Evolutionary conservation across 306 rosid genomes (phyloP).

Genomic region (Quillaja saponaria): DNA sequence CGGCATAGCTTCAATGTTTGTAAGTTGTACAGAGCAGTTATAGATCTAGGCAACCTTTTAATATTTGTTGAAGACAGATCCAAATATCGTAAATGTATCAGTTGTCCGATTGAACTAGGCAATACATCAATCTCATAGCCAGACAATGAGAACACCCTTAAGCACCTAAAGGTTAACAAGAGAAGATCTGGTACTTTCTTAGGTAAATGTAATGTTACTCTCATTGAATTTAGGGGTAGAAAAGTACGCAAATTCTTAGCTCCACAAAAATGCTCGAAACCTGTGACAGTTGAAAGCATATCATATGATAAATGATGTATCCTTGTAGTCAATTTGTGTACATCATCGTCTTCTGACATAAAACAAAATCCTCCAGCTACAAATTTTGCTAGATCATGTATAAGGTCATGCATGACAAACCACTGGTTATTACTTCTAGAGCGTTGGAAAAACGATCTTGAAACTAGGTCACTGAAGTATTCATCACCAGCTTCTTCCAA

Average conservation of each 20-base stretch:
- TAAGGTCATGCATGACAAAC: conserved; percentile 45
- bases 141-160: conserved; percentile 35
- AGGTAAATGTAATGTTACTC: conserved; percentile 15
- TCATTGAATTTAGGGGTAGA: conserved; percentile 19
- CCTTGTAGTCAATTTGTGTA: conserved; percentile 41
- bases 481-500: conserved; percentile 45
- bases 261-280: too few species aligned
- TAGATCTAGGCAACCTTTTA: conserved; percentile 29
- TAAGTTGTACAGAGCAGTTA: conserved; percentile 37
- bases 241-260: conserved; percentile 36
- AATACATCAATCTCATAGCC: background rate
- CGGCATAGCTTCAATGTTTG: conserved; percentile 37
- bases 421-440: conserved; percentile 28
- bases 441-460: conserved; percentile 43
- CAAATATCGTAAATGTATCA: conserved; percentile 40
- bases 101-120: conserved; percentile 28
- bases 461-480: conserved; percentile 40
- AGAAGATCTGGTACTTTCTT: conserved; percentile 28
- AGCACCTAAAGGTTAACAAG: conserved; percentile 26
- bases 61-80: conserved; percentile 29
- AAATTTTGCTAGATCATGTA: conserved; percentile 42
- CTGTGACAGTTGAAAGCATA: conserved; percentile 20
- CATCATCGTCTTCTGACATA: too few species aligned
- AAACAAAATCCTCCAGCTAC: conserved; percentile 39
- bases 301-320: conserved; percentile 39